A percentile compares a stretch with the other conserved stretches of the same genome.
Conservation (phyloP, 2,329 filamentous ascomycete genomes). For the Fusarium papillatum region DNA sequence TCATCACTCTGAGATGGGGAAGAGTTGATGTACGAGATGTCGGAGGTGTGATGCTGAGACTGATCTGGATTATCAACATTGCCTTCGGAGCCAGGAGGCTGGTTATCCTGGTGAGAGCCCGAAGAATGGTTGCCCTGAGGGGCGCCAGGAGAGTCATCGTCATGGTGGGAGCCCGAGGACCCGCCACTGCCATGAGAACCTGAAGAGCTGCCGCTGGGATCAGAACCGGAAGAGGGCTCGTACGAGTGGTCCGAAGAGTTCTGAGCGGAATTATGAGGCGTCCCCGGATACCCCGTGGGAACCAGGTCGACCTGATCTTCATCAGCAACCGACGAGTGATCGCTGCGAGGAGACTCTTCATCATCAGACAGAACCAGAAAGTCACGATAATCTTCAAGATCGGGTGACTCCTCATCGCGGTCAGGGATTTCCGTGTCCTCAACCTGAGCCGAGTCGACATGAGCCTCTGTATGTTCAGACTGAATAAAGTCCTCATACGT, state of each 20-base stretch:
- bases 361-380: background rate
- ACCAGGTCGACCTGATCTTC: background rate
- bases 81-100: background rate
- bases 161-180: background rate
- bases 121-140: background rate
- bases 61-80: background rate
- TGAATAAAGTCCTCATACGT: background rate
- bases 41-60: background rate
- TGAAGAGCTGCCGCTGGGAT: background rate
- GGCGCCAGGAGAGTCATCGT: background rate
- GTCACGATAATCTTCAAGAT: background rate
- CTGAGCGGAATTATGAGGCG: background rate
- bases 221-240: background rate
- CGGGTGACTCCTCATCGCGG: background rate
- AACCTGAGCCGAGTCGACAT: background rate
- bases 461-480: background rate
- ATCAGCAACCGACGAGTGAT: background rate
- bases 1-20: background rate
- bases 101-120: background rate
- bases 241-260: background rate
- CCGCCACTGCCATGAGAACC: background rate
- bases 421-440: background rate
- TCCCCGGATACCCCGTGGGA: background rate
- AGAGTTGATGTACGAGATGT: background rate
- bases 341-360: background rate